Evolutionary conservation across 495 filamentous ascomycete species (phyloP).

Genomic region (Lichina pygmaea): DNA sequence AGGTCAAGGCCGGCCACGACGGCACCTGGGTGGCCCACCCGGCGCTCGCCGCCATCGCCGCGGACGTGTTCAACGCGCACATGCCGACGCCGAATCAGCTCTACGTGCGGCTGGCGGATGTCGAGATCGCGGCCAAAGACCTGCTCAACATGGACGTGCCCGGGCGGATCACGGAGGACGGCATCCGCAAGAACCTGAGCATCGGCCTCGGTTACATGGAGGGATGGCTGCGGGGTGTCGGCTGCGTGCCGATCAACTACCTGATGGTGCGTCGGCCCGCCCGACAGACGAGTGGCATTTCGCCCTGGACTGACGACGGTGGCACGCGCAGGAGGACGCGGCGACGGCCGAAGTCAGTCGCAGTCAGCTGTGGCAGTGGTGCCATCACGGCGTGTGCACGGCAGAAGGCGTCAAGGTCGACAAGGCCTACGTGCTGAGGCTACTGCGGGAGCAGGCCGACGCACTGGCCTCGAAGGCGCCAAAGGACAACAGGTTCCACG

Average conservation of each 20-base stretch:
- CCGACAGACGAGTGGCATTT: background rate
- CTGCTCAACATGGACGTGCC: slow-evolving; percentile 97
- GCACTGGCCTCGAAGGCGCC: slow-evolving; percentile 45
- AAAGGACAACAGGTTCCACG: slow-evolving; percentile 74
- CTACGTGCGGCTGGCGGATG: slow-evolving; percentile 71
- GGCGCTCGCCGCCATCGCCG: slow-evolving; percentile 67
- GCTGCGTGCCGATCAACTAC: slow-evolving; percentile 94
- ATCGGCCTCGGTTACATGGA: slow-evolving; percentile 98
- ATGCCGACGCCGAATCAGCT: slow-evolving; percentile 99
- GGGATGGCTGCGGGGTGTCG: slow-evolving; percentile 82
- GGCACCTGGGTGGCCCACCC: slow-evolving; percentile 96
- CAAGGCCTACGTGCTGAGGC: slow-evolving; percentile 64
- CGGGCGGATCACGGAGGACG: slow-evolving; percentile 76
- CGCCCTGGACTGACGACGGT: background rate
- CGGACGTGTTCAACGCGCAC: slow-evolving; percentile 89
- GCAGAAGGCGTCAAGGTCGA: slow-evolving; percentile 80
- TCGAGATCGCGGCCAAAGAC: slow-evolving; percentile 64
- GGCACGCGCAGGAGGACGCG: slow-evolving; percentile 43
- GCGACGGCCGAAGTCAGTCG: slow-evolving; percentile 90
- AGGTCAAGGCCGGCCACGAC: slow-evolving; percentile 87
- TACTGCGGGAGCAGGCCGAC: slow-evolving; percentile 69
- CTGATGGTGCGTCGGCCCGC: slow-evolving; percentile 36
- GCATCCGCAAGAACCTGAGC: slow-evolving; percentile 93
- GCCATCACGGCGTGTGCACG: slow-evolving; percentile 57
- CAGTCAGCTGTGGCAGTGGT: slow-evolving; percentile 91